These are phyloP conservation scores for Talaromyces atroroseus DNA, from an alignment of 2,329 filamentous ascomycete species.

Conservation along the genomic window DNA sequence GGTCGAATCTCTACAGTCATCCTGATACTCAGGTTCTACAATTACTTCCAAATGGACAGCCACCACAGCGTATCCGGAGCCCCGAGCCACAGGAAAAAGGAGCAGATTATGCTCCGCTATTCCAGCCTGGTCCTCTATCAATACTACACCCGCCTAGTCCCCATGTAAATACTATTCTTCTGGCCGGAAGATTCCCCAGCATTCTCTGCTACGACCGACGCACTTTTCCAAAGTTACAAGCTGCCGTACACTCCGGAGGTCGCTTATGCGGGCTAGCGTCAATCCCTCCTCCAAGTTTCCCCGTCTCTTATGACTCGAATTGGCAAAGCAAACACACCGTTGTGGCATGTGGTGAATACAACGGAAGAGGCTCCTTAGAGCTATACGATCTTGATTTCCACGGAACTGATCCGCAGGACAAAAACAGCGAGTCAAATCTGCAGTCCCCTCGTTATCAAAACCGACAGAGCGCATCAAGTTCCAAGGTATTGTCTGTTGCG, in stretches of 20 bases:
- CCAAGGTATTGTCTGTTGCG: conserved; percentile 74
- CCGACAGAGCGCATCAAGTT: conserved; percentile 72
- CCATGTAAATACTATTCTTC: conserved; percentile 72
- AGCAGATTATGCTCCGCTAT: conserved; percentile 61
- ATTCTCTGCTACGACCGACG: conserved; percentile 86
- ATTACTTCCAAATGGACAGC: conserved; percentile 28
- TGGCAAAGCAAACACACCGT: conserved; percentile 58
- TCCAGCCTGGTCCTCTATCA: conserved; percentile 74
- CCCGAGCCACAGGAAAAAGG: conserved; percentile 30
- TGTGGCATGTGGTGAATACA: conserved; percentile 83
- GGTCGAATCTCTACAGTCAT: conserved; percentile 27
- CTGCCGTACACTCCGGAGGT: conserved; percentile 78
- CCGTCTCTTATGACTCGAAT: conserved; percentile 34
- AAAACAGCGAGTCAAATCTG: conserved; percentile 23
- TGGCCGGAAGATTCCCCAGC: conserved; percentile 81
- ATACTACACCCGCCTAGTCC: conserved; percentile 69
- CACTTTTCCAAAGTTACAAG: conserved; percentile 70
- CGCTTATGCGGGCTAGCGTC: conserved; percentile 67
- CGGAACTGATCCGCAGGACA: conserved; percentile 23
- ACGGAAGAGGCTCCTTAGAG: conserved; percentile 83
- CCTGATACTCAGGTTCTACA: conserved; percentile 29
- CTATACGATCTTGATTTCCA: conserved; percentile 54
- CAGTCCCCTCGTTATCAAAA: conserved; percentile 57
- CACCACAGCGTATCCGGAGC: conserved; percentile 34
- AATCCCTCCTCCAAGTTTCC: conserved; percentile 52